Conservation (phyloP, 2,329 filamentous ascomycete species). For the Stagonosporopsis chrysanthemi region DNA sequence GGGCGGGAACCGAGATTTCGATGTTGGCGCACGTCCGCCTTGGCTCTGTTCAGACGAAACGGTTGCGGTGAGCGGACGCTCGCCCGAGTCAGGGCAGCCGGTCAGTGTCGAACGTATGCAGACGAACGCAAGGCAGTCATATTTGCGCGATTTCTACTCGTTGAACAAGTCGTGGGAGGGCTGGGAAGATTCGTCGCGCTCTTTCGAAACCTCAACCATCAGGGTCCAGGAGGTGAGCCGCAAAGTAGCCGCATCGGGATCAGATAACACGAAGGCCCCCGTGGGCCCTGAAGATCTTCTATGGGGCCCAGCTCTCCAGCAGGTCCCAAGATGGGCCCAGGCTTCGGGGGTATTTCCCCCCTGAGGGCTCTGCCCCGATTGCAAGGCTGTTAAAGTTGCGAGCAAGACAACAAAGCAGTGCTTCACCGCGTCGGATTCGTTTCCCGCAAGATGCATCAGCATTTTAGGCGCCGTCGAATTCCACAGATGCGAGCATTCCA, state of each 20-base stretch:
- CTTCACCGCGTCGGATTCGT: background rate
- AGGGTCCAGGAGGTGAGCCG: constrained; percentile 30
- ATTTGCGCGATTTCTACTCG: background rate
- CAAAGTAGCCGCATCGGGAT: constrained; percentile 29
- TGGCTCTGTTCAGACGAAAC: constrained; percentile 18
- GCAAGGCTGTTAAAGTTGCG: constrained; percentile 7
- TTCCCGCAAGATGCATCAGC: background rate
- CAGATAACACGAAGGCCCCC: constrained; percentile 23
- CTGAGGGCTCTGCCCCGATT: constrained; percentile 4
- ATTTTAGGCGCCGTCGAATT: background rate
- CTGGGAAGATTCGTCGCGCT: background rate
- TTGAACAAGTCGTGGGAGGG: background rate
- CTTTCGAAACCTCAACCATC: constrained; percentile 4
- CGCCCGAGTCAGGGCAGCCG: constrained; percentile 7
- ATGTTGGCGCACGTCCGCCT: constrained; percentile 30
- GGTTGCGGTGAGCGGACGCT: constrained; percentile 19
- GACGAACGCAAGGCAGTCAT: background rate
- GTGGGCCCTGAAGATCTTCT: constrained; percentile 27
- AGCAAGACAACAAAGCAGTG: background rate
- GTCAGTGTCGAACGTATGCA: background rate
- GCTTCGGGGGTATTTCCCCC: constrained; percentile 8
- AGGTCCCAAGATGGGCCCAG: constrained; percentile 22
- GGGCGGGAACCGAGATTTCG: constrained; percentile 32
- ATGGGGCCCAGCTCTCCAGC: constrained; percentile 19
- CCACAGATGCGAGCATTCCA: background rate